A percentile compares a stretch with the other conserved stretches of the same genome.
phyloP scores from a whole-genome alignment of 352 stramenopile species.

The Ophiocytium majus region DNA sequence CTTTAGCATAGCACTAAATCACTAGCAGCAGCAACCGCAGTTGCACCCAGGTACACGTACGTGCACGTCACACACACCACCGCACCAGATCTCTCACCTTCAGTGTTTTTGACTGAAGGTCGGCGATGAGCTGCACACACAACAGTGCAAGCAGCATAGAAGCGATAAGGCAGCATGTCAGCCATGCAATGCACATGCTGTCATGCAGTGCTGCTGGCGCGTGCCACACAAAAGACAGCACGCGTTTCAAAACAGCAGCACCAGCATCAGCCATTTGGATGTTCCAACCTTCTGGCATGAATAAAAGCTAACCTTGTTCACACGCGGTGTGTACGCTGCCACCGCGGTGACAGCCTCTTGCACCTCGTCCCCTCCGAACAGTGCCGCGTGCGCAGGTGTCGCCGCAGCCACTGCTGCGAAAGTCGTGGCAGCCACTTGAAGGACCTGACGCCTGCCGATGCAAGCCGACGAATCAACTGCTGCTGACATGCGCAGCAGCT shows the following conservation, averaged over 20 bases:
- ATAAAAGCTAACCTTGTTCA: constrained; percentile 17
- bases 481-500: not conserved
- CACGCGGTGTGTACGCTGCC: not conserved
- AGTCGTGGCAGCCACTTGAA: too few relatives aligned
- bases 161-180: not conserved
- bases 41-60: not conserved
- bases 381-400: not conserved
- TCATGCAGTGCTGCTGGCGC: not conserved
- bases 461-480: not conserved
- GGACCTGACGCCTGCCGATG: not conserved
- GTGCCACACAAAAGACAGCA: not conserved
- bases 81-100: not conserved
- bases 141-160: not conserved
- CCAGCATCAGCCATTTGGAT: not conserved
- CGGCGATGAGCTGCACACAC: constrained; percentile 4
- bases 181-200: not conserved
- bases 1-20: not conserved
- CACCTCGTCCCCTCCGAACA: not conserved
- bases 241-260: not conserved
- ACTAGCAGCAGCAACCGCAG: not conserved
- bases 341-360: not conserved
- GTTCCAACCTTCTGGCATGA: too few relatives aligned
- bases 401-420: not conserved
- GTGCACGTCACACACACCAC: not conserved
- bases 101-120: constrained; percentile 17